Percentiles rank a stretch among this genome's conserved stretches.
These are phyloP conservation scores for Fomes fomentarius DNA, from an alignment of 1,284 basidiomycete species.

Conservation along the genomic window DNA sequence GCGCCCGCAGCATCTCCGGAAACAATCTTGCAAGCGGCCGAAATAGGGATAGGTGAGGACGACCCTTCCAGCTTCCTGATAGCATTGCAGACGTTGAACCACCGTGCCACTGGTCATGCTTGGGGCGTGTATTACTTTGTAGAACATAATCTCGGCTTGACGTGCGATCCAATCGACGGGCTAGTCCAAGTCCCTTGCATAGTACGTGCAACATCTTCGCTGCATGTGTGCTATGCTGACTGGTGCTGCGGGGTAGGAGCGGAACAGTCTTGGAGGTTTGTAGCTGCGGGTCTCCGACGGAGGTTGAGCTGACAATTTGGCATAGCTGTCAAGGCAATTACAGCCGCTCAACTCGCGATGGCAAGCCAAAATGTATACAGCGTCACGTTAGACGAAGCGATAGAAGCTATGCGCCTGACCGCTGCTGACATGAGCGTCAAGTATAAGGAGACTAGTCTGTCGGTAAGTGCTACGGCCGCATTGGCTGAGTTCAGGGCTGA, in stretches of 20 bases:
- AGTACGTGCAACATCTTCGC: constrained; percentile 46
- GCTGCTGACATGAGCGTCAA: constrained; percentile 88
- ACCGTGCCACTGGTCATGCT: background rate
- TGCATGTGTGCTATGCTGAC: background rate
- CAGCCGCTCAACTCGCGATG: constrained; percentile 93
- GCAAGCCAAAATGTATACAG: constrained; percentile 87
- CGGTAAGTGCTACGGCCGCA: constrained; percentile 48
- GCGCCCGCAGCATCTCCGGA: constrained; percentile 65
- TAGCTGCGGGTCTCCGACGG: background rate
- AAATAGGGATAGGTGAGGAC: constrained; percentile 85
- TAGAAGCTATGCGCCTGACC: constrained; percentile 93
- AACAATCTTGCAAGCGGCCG: constrained; percentile 87
- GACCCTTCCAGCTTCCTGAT: constrained; percentile 4
- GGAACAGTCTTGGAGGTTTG: constrained; percentile 83
- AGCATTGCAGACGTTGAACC: background rate
- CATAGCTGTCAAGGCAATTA: constrained; percentile 84
- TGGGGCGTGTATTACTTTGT: constrained; percentile 10
- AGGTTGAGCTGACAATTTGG: constrained; percentile 1
- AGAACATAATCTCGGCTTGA: constrained; percentile 88
- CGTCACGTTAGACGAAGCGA: constrained; percentile 93
- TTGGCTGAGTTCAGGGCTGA: background rate
- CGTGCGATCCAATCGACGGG: constrained; percentile 92
- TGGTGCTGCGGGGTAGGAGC: constrained; percentile 54
- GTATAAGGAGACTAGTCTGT: constrained; percentile 92
- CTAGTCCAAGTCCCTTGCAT: constrained; percentile 95